Base-by-base conservation (phyloP, 129 eudicot genomes). In the Logfia minima region DNA sequence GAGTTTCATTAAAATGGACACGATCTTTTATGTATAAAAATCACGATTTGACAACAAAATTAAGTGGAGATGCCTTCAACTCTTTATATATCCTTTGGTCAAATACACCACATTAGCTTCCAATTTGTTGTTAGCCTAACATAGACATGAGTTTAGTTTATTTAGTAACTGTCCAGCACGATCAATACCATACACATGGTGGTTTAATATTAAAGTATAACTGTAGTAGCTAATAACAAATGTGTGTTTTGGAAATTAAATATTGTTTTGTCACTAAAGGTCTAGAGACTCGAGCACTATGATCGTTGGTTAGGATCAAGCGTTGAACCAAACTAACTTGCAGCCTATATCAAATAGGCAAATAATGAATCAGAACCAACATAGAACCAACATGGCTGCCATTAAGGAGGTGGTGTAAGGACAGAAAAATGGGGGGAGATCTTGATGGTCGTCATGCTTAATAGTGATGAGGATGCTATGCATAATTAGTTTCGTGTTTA, bases 251-350 rank as follows among this genome's bases (percentile, higher is more conserved):
- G 48, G 11, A 39, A 39, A 2, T 39, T 39, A 58, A 10, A n/a
- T 65, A 43, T 63, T 39, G 48, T 39, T 39, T 39, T 19, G 66
- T 90, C 77, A 88, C 75, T 86, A 88, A 13, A 88, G 90, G 74
- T 93, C 96, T 2, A 93, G 80, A n/a, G 98, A 93, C 79, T 93
- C 97, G 0, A 93, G 87, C 72, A 93, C 98, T 82, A 96, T 87
- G 68, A 62, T 79, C 95, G 86, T 86, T 93, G 87, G 37, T 90
- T 91, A 35, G 97, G 96, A 79, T 90, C 96, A 60, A 90, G 92
- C 29, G 98, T 93, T 13, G 98, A 90, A 53, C 98, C 98, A 68
- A 90, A 88, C 66, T 90, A 97, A 78, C 97, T 87, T 34, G 96
- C 96, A 45, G 97, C 92, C 97, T 97, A 93, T 65, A n/a, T 88